Conservation (phyloP, 106 monocot genomes). For the Acorus calamus region DNA sequence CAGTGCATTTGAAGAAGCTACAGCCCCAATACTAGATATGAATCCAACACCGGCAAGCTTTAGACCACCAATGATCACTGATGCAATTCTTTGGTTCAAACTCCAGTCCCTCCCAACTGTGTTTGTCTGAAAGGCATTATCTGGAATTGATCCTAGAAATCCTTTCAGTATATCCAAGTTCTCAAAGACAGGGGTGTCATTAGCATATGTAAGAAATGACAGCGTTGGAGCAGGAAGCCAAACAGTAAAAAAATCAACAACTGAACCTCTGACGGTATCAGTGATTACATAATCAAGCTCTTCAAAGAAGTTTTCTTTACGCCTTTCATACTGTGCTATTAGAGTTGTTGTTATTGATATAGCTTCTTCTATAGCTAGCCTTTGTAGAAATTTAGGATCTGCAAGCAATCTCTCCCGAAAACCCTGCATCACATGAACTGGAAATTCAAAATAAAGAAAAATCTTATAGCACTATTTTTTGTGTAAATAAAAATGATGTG, state of each 20-base stretch:
- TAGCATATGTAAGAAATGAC: constrained; percentile 65
- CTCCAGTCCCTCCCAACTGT: constrained; percentile 59
- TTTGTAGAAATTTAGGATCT: constrained; percentile 90
- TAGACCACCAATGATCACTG: constrained; percentile 71
- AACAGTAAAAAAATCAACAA: constrained; percentile 97
- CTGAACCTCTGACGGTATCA: constrained; percentile 86
- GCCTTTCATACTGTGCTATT: constrained; percentile 85
- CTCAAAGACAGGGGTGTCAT: constrained; percentile 34
- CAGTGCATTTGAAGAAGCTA: constrained; percentile 39
- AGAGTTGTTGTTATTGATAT: constrained; percentile 93
- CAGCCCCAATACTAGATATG: constrained; percentile 84
- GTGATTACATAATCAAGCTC: constrained; percentile 96
- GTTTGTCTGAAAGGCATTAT: constrained; percentile 90
- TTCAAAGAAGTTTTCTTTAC: constrained; percentile 85
- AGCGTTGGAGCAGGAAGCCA: constrained; percentile 98
- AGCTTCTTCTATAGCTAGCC: constrained; percentile 86
- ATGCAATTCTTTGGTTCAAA: constrained; percentile 65
- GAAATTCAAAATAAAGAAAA: neutral
- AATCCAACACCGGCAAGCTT: constrained; percentile 92
- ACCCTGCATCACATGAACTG: constrained; percentile 37
- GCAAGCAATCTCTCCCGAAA: constrained; percentile 89
- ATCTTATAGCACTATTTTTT: too few species aligned
- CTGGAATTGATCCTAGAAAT: constrained; percentile 74
- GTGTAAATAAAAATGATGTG: too few species aligned
- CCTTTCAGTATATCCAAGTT: constrained; percentile 67